Conservation (phyloP, 345 rosid genomes). For the Gossypium raimondii region DNA sequence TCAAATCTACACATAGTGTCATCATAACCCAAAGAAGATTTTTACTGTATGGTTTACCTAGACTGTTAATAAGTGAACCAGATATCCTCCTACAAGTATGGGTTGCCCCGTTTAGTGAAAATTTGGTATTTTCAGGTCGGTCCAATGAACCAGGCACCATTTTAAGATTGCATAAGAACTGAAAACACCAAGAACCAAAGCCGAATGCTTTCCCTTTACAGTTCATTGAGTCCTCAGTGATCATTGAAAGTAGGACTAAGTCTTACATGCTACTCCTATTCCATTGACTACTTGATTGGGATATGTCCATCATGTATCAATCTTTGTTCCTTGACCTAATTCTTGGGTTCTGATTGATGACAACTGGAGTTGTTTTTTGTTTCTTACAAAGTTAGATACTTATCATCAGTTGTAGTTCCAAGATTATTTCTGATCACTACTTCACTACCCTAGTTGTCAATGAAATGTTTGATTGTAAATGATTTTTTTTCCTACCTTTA, state of each 20-base stretch:
- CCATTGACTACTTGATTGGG: slow-evolving; percentile 21
- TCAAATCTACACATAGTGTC: too few species aligned
- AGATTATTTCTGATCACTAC: background rate
- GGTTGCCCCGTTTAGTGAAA: too few species aligned
- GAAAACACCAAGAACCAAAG: background rate
- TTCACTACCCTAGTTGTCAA: background rate
- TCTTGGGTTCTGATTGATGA: slow-evolving; percentile 20
- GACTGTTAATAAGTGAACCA: too few species aligned
- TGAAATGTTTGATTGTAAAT: slow-evolving; percentile 2
- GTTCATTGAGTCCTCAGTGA: background rate
- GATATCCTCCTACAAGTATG: too few species aligned
- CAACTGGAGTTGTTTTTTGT: slow-evolving; percentile 19
- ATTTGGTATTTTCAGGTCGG: too few species aligned
- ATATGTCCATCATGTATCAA: slow-evolving; percentile 14
- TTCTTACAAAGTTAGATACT: background rate
- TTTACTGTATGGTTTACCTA: too few species aligned
- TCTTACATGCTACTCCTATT: slow-evolving; percentile 13
- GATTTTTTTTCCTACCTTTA: slow-evolving; percentile 4
- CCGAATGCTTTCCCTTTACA: background rate
- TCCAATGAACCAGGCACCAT: too few species aligned
- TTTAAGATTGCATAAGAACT: too few species aligned
- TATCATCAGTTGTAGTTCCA: background rate
- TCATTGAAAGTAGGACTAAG: slow-evolving; percentile 19
- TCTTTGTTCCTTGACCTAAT: slow-evolving; percentile 20
- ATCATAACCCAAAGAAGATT: too few species aligned